Base-by-base conservation (phyloP, 352 stramenopile species). In the Phytopythium ostracodes region DNA sequence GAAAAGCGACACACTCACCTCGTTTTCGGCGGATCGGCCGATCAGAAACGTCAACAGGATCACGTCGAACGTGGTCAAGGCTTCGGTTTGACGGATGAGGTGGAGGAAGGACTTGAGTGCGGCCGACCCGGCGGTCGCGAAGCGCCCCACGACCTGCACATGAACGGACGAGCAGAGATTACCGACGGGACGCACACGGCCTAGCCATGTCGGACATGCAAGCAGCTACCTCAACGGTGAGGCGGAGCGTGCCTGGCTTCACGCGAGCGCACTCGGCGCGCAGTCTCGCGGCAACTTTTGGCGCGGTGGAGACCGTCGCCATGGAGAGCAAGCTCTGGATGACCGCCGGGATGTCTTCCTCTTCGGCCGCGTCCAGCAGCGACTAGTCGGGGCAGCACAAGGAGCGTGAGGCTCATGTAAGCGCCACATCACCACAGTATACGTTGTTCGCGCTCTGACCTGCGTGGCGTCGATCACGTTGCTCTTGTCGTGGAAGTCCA, bases 291-390 rank as follows among this genome's bases (percentile, higher is more conserved):
- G 78, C 71, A n/a, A 87, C 77, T 11, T 81, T 75, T 0, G 67
- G 44, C 9, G 80, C 76, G 17, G 72, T 78, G 11, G 70, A 60
- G 14, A 80, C 70, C 0, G 83, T 90, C 11, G 89, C 58, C 76
- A 95, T 92, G 1, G 77, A 78, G 47, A 95, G 63, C 27, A 95
- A 63, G 40, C 84, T 93, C 54, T 91, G 79, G 11, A 92, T 79
- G 12, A 93, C 81, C 0, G 84, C 76, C 7, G 86, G 86, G 0
- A 95, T 75, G 52, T 95, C 86, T n/a, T 87, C 76, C 50, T 95
- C 86, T 47, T 73, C 83, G 3, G 82, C 83, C 6, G 84, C 85
- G 55, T 87, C 74, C n/a, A 95, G 66, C 56, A 92, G 51, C n/a
- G 64, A 74, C 77, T 91, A 51, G 7, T n/a, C 7, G 0, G 38